Base-by-base conservation (phyloP, 2,329 filamentous ascomycete genomes). In the Arthrobotrys conoides region DNA sequence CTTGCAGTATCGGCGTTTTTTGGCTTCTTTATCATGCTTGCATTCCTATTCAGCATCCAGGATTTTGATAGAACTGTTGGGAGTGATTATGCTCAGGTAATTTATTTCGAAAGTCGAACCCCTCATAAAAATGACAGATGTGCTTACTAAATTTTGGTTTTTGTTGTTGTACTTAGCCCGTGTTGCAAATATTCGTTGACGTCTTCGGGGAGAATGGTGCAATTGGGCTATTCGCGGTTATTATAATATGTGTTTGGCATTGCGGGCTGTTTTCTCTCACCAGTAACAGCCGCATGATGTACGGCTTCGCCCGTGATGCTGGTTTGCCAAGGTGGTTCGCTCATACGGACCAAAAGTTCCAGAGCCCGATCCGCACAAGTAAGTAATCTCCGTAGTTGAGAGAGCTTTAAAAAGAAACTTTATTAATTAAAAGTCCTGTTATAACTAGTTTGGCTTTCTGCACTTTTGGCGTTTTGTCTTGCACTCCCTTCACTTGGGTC, bases 161-260 rank as follows among this genome's bases (percentile, higher is more conserved):
- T 30, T 30, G 27, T 30, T 30, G 41, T 12, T 67, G 33, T 12
- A 3, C 2, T 27, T 61, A 90, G 81, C 88, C 88, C 0, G 87
- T 90, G 4, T 83, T 90, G 3, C 88, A 89, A 83, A 90, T 90
- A 46, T 84, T 90, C 20, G 85, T 89, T 14, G 88, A 90, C 80
- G 83, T 89, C 2, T 88, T 88, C 73, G 88, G 88, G 2, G 86
- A 88, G 70, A 83, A 87, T 57, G 88, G 88, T 3, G 88, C 88
- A 0, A 85, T 90, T 8, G 88, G 85, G 0, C 82, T 89, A 5
- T 89, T 90, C 83, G 86, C 84, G 0, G 83, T 90, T 14, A 85
- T 90, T 78, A 89, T 90, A 80, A 83, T 90, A 36, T 90, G 88
- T 71, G 87, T 90, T 2, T 90, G 88, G 88, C 88, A 90, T 81